Base-by-base conservation (phyloP, 371 early-diverging fungal species). In the Massospora cicadina region DNA sequence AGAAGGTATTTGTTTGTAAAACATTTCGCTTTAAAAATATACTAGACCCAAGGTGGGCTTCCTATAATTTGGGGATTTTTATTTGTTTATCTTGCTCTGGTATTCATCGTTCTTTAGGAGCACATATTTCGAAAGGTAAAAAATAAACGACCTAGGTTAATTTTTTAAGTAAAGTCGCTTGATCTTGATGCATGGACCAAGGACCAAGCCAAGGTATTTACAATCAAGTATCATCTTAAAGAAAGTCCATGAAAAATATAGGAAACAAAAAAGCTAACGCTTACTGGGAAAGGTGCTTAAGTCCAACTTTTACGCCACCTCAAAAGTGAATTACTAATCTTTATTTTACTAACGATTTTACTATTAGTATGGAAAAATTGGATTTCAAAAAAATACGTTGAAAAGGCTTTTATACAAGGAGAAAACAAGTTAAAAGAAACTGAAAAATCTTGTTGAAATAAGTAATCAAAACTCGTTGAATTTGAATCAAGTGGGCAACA, bases 121-220 rank as follows among this genome's bases (percentile, higher is more conserved):
- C 86, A 1, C 89, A 89, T 69, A 87, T 89, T 68, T 84, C 85
- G 64, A 86, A 87, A 83, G 89, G 88, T 88, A 75, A 24, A 12
- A 2, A 30, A 1, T 3, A 1, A 17, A 58, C 24, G 13, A 12
- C 27, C 26, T 24, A 17, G 29, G 10, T 0, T 25, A 63, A 33
- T 17, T 27, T 32, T n/a, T 7, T 70, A n/a, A 84, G 90, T 91
- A 26, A 88, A 89, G 71, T 87, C 86, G 17, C 84, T 88, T 27
- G 89, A 89, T 69, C 71, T 90, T 71, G 90, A 92, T 71, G 80
- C 84, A 26, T 92, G 90, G 90, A 84, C 88, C n/a, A 80, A 79
- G 17, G 88, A 88, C 30, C 90, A 92, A 70, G 79, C 90, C 30
- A 84, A 85, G 62, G 76, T 76, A 29, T 13, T 66, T 32, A 13